Percentiles rank a stretch among this genome's conserved stretches.
Evolutionary conservation across 345 rosid genomes (phyloP).

Genomic region (Eucalyptus cloeziana): DNA sequence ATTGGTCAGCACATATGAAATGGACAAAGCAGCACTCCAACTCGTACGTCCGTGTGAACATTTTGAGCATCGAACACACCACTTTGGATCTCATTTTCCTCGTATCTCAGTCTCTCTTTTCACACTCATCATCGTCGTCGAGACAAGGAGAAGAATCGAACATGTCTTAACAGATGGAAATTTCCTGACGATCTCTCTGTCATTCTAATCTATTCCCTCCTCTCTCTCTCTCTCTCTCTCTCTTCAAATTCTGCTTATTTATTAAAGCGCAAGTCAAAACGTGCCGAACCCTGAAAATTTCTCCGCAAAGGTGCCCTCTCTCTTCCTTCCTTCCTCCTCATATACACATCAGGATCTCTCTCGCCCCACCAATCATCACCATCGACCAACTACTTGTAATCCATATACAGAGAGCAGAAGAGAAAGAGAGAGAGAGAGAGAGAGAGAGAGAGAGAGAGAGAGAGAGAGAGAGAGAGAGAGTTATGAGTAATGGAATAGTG

Average conservation of each 20-base stretch:
- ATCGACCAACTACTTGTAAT: neutral
- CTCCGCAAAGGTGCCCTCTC: neutral
- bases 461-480: neutral
- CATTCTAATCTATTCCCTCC: neutral
- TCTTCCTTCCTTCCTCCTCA: neutral
- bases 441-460: neutral
- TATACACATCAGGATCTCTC: neutral
- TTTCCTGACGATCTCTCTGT: neutral
- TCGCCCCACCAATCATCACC: neutral
- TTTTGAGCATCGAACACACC: neutral
- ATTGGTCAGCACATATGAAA: neutral
- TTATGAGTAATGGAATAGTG: constrained; percentile 16
- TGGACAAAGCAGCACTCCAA: neutral
- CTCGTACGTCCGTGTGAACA: neutral
- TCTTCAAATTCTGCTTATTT: neutral
- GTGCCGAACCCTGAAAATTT: neutral
- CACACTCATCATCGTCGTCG: neutral
- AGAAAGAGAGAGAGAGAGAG: neutral
- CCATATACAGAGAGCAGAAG: neutral
- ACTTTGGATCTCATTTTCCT: neutral
- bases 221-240: neutral
- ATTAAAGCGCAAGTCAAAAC: neutral
- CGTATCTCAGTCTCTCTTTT: neutral
- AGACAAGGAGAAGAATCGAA: neutral
- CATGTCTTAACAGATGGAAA: neutral